Evolutionary conservation across 2,329 filamentous ascomycete species (phyloP).

Genomic region (Thelonectria discophora): DNA sequence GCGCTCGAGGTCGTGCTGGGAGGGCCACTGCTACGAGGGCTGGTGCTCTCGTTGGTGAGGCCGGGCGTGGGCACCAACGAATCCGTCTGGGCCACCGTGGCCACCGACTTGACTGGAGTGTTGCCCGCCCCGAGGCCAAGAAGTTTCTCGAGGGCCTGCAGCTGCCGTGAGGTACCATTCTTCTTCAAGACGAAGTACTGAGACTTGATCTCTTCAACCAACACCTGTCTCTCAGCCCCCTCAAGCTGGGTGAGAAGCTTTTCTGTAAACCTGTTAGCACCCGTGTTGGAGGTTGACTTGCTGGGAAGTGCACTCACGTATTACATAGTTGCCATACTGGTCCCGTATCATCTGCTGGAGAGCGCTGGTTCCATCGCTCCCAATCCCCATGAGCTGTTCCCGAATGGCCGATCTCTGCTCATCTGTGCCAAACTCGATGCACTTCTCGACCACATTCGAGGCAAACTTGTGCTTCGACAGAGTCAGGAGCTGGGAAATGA

Average conservation of each 20-base stretch:
- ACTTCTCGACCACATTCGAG: conserved; percentile 97
- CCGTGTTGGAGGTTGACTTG: not conserved
- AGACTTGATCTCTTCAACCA: conserved; percentile 71
- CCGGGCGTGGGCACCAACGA: conserved; percentile 70
- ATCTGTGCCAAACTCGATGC: conserved; percentile 75
- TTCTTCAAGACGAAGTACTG: conserved; percentile 70
- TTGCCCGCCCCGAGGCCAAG: conserved; percentile 39
- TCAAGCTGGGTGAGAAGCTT: conserved; percentile 76
- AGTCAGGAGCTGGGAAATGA: conserved; percentile 74
- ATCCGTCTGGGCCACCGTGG: conserved; percentile 53
- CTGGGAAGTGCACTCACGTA: conserved; percentile 73
- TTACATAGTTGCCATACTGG: conserved; percentile 94
- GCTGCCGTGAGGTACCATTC: conserved; percentile 71
- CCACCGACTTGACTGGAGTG: conserved; percentile 37
- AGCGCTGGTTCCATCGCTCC: conserved; percentile 73
- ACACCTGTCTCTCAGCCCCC: conserved; percentile 64
- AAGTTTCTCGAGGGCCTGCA: conserved; percentile 49
- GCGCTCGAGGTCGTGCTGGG: conserved; percentile 71
- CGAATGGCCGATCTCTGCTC: conserved; percentile 77
- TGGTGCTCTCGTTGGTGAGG: conserved; percentile 74
- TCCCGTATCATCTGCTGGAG: conserved; percentile 85
- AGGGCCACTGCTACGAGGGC: conserved; percentile 71
- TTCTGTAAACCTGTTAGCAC: conserved; percentile 62
- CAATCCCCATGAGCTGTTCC: conserved; percentile 65
- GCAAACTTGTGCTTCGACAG: conserved; percentile 96